phyloP scores from a whole-genome alignment of 345 rosid species.

The Viola odorata region DNA sequence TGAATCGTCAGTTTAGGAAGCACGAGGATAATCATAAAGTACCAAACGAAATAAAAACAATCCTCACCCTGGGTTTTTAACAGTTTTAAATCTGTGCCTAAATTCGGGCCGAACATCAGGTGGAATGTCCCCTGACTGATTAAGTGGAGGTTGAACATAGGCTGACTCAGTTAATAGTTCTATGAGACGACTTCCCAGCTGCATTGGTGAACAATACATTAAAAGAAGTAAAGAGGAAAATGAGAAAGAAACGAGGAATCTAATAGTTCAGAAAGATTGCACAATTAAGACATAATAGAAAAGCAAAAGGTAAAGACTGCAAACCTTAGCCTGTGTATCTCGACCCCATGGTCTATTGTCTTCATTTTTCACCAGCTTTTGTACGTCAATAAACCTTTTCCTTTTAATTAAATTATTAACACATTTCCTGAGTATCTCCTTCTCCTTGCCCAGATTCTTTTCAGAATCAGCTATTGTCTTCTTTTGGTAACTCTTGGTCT shows the following conservation, averaged over 20 bases:
- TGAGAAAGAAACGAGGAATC: not conserved
- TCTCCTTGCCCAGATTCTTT: constrained; percentile 46
- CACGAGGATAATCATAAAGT: too few species aligned
- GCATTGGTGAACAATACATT: constrained; percentile 29
- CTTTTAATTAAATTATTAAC: constrained; percentile 67
- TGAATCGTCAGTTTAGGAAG: too few species aligned
- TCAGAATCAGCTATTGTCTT: constrained; percentile 40
- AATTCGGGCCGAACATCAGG: constrained; percentile 95
- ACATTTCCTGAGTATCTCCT: constrained; percentile 58
- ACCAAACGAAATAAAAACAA: constrained; percentile 12
- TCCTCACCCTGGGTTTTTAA: constrained; percentile 60
- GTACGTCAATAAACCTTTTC: constrained; percentile 59
- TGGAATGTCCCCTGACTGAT: constrained; percentile 56
- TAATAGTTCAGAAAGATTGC: not conserved
- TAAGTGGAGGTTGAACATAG: constrained; percentile 72
- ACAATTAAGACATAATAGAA: not conserved
- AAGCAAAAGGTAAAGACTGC: constrained; percentile 10
- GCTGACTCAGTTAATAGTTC: constrained; percentile 78
- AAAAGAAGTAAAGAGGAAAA: not conserved
- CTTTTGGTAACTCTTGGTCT: constrained; percentile 41
- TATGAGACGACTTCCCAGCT: constrained; percentile 87
- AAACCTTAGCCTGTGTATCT: constrained; percentile 84
- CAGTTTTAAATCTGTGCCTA: constrained; percentile 57
- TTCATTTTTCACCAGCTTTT: constrained; percentile 62
- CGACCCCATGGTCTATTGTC: constrained; percentile 79